These are phyloP conservation scores for Exophiala spinifera DNA, from an alignment of 2,329 filamentous ascomycete species.

Conservation along the genomic window DNA sequence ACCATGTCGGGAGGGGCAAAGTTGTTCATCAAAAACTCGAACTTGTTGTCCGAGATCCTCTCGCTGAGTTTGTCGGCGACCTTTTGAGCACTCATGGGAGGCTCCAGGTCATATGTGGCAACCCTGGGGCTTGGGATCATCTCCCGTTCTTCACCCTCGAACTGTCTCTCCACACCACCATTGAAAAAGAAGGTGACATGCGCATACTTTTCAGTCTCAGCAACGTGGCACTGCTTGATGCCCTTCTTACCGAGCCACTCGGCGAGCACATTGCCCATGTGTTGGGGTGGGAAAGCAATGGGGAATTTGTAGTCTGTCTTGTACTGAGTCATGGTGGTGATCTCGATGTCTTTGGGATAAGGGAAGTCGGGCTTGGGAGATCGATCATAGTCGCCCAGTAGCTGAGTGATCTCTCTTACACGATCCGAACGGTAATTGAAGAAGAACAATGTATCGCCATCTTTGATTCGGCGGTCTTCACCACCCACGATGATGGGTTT, in stretches of 20 bases:
- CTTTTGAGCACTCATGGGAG: constrained; percentile 89
- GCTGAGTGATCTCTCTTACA: constrained; percentile 91
- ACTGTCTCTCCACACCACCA: constrained; percentile 94
- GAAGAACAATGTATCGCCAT: constrained; percentile 95
- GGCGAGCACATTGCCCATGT: constrained; percentile 96
- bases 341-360: constrained; percentile 80
- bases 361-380: constrained; percentile 87
- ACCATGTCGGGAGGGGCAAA: constrained; percentile 99
- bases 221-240: constrained; percentile 90
- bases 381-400: constrained; percentile 87
- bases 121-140: constrained; percentile 95
- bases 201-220: constrained; percentile 98
- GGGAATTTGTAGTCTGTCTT: constrained; percentile 92
- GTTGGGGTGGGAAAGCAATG: constrained; percentile 88
- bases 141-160: constrained; percentile 85
- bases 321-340: constrained; percentile 98
- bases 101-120: constrained; percentile 89
- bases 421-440: constrained; percentile 99
- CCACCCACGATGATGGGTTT: constrained; percentile 96
- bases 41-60: constrained; percentile 77
- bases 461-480: constrained; percentile 79
- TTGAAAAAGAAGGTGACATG: constrained; percentile 99
- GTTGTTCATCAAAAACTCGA: constrained; percentile 99
- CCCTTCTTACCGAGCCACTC: constrained; percentile 91
- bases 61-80: constrained; percentile 89